These are phyloP conservation scores for Thielaviopsis ethacetica DNA, from an alignment of 2,329 filamentous ascomycete genomes.

Conservation along the genomic window DNA sequence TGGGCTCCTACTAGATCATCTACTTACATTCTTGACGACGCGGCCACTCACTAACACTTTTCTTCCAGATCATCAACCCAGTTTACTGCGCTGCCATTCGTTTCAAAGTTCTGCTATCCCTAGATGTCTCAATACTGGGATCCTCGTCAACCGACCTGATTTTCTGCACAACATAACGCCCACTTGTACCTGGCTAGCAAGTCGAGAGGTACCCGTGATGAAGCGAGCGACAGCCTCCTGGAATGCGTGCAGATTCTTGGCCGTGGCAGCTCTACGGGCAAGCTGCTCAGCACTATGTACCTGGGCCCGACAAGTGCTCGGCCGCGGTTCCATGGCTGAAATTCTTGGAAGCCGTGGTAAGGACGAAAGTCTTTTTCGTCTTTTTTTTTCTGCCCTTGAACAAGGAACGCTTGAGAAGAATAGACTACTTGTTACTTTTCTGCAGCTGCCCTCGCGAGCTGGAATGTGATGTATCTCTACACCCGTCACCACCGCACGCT, in stretches of 20 bases:
- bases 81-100: neutral
- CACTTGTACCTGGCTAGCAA: neutral
- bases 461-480: neutral
- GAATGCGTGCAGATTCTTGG: conserved; percentile 5
- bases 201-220: neutral
- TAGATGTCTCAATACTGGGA: conserved; percentile 1
- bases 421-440: neutral
- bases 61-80: neutral
- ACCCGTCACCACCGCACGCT: neutral
- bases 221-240: neutral
- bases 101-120: neutral
- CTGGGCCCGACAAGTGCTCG: neutral
- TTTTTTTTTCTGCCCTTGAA: neutral
- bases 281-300: neutral
- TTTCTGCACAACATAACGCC: neutral
- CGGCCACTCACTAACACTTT: neutral
- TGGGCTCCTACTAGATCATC: neutral
- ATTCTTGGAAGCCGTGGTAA: neutral
- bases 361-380: neutral
- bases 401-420: neutral
- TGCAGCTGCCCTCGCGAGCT: neutral
- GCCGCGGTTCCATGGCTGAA: neutral
- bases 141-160: neutral
- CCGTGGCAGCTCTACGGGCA: conserved; percentile 7
- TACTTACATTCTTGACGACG: neutral